Percentiles rank a stretch among this genome's conserved stretches.
These are phyloP conservation scores for Podochytrium sp. DNA, from an alignment of 192 early-diverging fungal genomes.

Conservation along the genomic window DNA sequence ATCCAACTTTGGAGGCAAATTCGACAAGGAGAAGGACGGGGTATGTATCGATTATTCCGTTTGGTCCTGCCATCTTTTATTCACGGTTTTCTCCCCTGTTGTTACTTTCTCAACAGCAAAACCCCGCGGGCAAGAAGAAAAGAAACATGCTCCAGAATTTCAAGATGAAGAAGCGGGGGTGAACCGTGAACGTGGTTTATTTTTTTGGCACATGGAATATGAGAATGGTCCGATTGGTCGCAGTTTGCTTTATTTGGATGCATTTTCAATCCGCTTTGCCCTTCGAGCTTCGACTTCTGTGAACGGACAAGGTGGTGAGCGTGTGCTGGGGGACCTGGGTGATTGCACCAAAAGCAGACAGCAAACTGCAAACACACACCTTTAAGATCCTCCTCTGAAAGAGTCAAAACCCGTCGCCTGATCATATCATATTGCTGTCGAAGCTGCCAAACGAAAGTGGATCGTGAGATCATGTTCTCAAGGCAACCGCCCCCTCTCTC, in stretches of 20 bases:
- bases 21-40: slow-evolving; percentile 6
- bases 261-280: neutral
- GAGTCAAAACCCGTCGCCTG: neutral
- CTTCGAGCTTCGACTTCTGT: slow-evolving; percentile 1
- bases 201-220: no score
- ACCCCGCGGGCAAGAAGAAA: neutral
- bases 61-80: neutral
- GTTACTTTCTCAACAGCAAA: no score
- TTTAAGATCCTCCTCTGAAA: slow-evolving; percentile 5
- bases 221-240: no score
- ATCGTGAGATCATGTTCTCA: neutral
- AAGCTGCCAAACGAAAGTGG: neutral
- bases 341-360: neutral
- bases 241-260: neutral
- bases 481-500: neutral
- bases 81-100: neutral
- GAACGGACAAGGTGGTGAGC: no score
- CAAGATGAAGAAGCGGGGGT: slow-evolving; percentile 4
- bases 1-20: slow-evolving; percentile 26
- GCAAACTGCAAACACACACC: neutral
- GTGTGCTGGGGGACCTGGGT: neutral
- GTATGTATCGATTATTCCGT: neutral
- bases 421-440: slow-evolving; percentile 4
- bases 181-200: no score
- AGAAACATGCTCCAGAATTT: neutral